These are phyloP conservation scores for Moricandia arvensis DNA, from an alignment of 345 rosid genomes.

Conservation along the genomic window DNA sequence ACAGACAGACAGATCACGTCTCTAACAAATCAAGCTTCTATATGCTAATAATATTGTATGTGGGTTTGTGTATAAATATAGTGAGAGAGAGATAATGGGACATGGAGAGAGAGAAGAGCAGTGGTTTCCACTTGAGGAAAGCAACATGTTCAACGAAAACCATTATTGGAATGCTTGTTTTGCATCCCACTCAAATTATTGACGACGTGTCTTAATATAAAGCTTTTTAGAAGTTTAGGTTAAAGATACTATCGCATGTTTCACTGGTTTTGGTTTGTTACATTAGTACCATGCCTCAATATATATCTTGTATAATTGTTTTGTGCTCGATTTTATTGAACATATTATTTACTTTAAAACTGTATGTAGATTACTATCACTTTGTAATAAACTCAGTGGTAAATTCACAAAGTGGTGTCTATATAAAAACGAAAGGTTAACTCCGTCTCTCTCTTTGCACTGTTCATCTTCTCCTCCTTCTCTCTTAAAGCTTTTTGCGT, in stretches of 20 bases:
- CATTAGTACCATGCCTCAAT: not conserved
- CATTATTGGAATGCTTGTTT: conserved; percentile 60
- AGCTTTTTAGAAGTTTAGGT: not conserved
- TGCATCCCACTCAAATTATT: conserved; percentile 26
- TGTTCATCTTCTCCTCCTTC: too few species aligned
- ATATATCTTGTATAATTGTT: not conserved
- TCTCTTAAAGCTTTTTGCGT: too few species aligned
- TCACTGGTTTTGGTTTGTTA: not conserved
- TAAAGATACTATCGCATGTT: conserved; percentile 9
- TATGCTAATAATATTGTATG: not conserved
- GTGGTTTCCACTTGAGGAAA: conserved; percentile 54
- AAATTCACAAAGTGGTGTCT: not conserved
- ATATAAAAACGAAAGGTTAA: too few species aligned
- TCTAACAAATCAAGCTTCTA: conserved; percentile 4
- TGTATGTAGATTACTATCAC: not conserved
- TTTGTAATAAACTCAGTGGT: not conserved
- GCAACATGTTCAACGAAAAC: conserved; percentile 35
- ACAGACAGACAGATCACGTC: conserved; percentile 21
- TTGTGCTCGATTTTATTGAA: not conserved
- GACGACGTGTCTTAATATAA: conserved; percentile 25
- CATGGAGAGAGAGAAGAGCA: conserved; percentile 25
- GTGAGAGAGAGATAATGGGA: conserved; percentile 18
- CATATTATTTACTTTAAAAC: not conserved
- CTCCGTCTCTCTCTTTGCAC: not conserved
- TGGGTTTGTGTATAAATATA: not conserved